Base-by-base conservation (phyloP, 371 early-diverging fungal genomes). In the Batkoa obscura region DNA sequence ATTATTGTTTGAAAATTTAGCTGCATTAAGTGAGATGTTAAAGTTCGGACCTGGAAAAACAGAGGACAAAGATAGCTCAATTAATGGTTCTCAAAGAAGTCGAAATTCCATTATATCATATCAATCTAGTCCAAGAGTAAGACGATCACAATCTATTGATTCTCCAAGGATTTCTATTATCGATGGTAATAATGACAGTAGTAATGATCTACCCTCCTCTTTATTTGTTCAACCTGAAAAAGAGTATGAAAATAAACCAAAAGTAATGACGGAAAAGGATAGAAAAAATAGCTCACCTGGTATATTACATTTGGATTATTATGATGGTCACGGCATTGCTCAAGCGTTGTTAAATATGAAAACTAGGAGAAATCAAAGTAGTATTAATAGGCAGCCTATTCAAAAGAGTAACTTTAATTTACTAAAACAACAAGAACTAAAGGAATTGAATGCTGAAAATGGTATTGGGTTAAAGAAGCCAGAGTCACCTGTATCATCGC, bases 61-160 rank as follows among this genome's bases (percentile, higher is more conserved):
- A 31, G 17, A 17, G 50, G 17, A 50, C 30, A 31, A 23, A 13
- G 17, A 13, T 50, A 36, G 32, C 36, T 17, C 17, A 3, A 8
- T 13, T 13, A 39, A 39, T 39, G 41, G 41, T 13, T 39, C 41
- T 13, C 5, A 31, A 6, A 17, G 36, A 17, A 12, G 32, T 34
- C 50, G 50, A 13, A 50, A 50, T 34, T 50, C 50, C 50, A 50
- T 50, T 15, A 13, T 50, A n/a, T 31, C 50, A 13, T 50, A 50
- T 34, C 50, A 50, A n/a, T 47, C 47, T 13, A 47, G 23, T 31
- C 47, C 47, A 8, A 47, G 47, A 30, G 13, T 4, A 6, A 47
- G 47, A 13, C 47, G 47, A 3, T 47, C 47, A 4, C 47, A 31
- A n/a, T 47, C 47, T 31, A 47, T 47, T 31, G 47, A 47, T 13